Base-by-base conservation (phyloP, 192 early-diverging fungal genomes). In the Backusella psychrophila region DNA sequence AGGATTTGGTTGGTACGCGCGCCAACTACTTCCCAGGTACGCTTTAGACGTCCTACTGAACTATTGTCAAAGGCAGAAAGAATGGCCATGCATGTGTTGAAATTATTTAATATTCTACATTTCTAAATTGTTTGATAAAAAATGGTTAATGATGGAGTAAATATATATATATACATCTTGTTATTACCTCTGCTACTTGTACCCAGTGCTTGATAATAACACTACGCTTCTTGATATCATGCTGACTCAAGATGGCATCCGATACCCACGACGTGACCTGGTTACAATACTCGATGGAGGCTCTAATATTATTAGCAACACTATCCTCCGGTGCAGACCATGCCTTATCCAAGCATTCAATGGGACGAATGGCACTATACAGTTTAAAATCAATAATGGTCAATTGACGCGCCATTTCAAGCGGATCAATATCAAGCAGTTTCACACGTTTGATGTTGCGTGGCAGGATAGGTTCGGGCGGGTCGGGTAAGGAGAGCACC, bases 391-490 rank as follows among this genome's bases (percentile, higher is more conserved):
- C 95, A 87, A 95, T 91, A 65, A 98, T 87, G 1, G 97, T 98
- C 75, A 98, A 86, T 85, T 98, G 97, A 33, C 97, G 91, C 0
- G 97, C 97, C 53, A 97, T 86, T 85, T 98, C 97, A 33, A 94
- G 84, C 14, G 97, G 90, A 77, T 97, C 93, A 52, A 98, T 80
- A 68, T 98, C 96, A 77, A 96, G 80, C 49, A 98, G 87, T 71
- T 86, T 89, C 79, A 98, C 84, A 59, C 88, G 86, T 66, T 90
- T 87, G 46, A 94, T 80, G 71, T 90, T 91, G 71, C 90, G 85
- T 5, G 96, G 95, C 65, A 94, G 79, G 36, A 96, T 93, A 4
- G 97, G 92, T 29, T 88, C 82, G 4, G 96, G 95, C 12, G 90
- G 84, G n/a, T 87, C 84, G 6, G 73, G 73, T 49, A 90, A 63